These are phyloP conservation scores for Hermanozyma aechmeae DNA, from an alignment of 805 yeast species.

Conservation along the genomic window DNA sequence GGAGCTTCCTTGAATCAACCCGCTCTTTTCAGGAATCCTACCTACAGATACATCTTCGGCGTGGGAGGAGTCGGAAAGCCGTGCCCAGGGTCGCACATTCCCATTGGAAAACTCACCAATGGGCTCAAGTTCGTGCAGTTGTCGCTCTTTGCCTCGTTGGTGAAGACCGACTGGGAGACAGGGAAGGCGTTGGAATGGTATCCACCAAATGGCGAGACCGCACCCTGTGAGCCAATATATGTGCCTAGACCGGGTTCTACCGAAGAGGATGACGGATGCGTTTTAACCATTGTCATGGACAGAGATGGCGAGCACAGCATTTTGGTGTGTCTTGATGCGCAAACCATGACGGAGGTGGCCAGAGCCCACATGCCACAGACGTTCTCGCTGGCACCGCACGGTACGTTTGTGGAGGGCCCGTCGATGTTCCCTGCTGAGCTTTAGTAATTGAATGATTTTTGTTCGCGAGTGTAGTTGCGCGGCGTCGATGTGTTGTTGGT, in stretches of 20 bases:
- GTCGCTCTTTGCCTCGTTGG: no score
- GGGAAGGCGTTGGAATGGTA: conserved; percentile 1
- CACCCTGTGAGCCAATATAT: conserved; percentile 1
- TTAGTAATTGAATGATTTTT: no score
- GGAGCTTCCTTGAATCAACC: no score
- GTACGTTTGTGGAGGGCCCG: conserved; percentile 1
- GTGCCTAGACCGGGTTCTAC: neutral
- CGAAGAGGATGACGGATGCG: conserved; percentile 1
- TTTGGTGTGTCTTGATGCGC: neutral
- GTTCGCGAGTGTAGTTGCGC: no score
- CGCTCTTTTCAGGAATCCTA: no score
- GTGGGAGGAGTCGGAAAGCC: no score
- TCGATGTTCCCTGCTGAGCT: neutral
- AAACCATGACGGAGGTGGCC: conserved; percentile 1
- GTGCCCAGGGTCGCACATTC: no score
- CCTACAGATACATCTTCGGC: no score
- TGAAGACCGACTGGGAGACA: no score
- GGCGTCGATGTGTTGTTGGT: no score
- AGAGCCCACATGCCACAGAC: conserved; percentile 1
- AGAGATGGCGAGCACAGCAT: conserved; percentile 1
- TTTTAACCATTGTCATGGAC: neutral
- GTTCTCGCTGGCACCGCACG: conserved; percentile 1
- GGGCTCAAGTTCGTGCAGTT: no score
- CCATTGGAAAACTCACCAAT: no score
- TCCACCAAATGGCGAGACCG: conserved; percentile 1